Conservation (phyloP, 192 early-diverging fungal species). For the Coemansia sp. region DNA sequence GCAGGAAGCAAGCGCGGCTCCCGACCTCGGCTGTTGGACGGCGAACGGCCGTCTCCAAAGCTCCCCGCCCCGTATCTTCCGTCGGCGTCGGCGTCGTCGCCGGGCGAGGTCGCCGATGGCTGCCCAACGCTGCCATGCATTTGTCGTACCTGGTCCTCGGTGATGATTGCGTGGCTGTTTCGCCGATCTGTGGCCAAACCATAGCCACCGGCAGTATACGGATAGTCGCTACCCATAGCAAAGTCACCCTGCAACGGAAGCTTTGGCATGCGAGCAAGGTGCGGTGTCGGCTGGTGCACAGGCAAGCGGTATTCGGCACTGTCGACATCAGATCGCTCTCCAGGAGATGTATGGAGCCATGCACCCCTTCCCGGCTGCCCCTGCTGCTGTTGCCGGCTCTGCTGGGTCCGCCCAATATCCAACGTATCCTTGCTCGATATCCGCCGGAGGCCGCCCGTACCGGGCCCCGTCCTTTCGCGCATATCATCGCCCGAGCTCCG, state of each 20-base stretch:
- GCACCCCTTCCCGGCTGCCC: background rate
- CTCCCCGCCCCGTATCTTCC: too few relatives aligned
- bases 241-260: constrained; percentile 7
- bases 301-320: background rate
- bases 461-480: background rate
- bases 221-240: background rate
- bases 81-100: too few relatives aligned
- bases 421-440: constrained; percentile 5
- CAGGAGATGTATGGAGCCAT: constrained; percentile 24
- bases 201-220: too few relatives aligned
- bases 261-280: constrained; percentile 8
- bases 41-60: too few relatives aligned
- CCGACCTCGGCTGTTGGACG: too few relatives aligned
- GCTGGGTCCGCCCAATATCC: background rate
- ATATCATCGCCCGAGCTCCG: constrained; percentile 8
- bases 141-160: too few relatives aligned
- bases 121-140: too few relatives aligned
- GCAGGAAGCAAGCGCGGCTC: too few relatives aligned
- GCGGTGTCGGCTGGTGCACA: constrained; percentile 2
- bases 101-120: too few relatives aligned
- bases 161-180: too few relatives aligned
- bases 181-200: too few relatives aligned
- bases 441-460: background rate
- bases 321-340: constrained; percentile 4
- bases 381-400: background rate